phyloP scores from a whole-genome alignment of 805 yeast species.

The Huiozyma sinensis region DNA sequence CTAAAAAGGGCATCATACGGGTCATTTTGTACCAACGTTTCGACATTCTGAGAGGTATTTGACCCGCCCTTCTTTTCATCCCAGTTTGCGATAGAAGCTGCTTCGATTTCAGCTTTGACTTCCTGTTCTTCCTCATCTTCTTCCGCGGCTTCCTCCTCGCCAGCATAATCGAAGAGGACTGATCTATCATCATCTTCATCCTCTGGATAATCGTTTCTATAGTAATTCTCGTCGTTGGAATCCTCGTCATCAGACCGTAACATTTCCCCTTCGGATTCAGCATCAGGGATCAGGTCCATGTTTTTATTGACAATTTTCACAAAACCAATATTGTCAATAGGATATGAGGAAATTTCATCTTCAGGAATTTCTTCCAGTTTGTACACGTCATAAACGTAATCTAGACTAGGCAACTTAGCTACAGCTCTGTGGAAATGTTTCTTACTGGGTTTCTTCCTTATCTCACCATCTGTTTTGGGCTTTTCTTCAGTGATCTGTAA shows the following conservation, averaged over 20 bases:
- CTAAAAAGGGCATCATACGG: constrained; percentile 17
- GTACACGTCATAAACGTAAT: constrained; percentile 88
- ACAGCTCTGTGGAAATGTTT: constrained; percentile 13
- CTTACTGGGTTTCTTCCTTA: constrained; percentile 18
- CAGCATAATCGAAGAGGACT: constrained; percentile 29
- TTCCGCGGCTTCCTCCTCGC: constrained; percentile 29
- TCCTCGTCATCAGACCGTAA: constrained; percentile 62
- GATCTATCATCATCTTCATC: constrained; percentile 65
- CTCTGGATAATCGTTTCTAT: constrained; percentile 89
- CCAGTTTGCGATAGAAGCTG: not conserved
- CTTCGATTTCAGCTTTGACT: constrained; percentile 1
- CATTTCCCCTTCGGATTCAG: constrained; percentile 32
- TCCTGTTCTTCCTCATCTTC: constrained; percentile 15
- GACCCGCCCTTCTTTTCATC: not conserved
- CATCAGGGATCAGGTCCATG: constrained; percentile 28
- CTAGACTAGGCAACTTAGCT: constrained; percentile 31
- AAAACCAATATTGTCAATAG: constrained; percentile 28
- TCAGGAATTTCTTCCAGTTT: constrained; percentile 54
- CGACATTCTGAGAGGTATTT: not conserved
- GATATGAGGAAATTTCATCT: constrained; percentile 31
- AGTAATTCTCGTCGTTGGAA: constrained; percentile 84
- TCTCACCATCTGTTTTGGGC: constrained; percentile 2
- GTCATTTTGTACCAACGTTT: not conserved
- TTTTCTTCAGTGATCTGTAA: constrained; percentile 31
- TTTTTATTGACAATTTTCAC: constrained; percentile 34